Conservation (phyloP, 768 basidiomycete species). For the Cubamyces lactineus region DNA sequence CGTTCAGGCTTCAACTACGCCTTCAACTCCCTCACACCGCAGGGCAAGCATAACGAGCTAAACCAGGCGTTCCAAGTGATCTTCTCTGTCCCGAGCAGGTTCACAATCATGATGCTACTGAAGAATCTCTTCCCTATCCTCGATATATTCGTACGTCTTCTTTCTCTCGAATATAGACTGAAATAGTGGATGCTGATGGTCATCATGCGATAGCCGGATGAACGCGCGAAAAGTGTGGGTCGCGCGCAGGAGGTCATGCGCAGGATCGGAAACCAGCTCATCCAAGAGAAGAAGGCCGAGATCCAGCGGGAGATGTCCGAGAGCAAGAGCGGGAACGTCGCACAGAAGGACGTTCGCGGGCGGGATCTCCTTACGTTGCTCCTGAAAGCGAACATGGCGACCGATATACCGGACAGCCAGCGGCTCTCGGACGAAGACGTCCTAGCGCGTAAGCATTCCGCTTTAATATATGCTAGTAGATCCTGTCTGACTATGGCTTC, state of each 20-base stretch:
- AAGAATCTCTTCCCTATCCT: slow-evolving; percentile 29
- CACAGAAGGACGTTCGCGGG: slow-evolving; percentile 39
- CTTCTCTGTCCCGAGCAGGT: slow-evolving; percentile 17
- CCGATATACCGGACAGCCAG: slow-evolving; percentile 58
- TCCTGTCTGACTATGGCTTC: not conserved
- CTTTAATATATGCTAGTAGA: not conserved
- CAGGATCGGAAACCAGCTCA: slow-evolving; percentile 35
- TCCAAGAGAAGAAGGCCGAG: slow-evolving; percentile 39
- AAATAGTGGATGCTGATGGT: not conserved
- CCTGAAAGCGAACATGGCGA: slow-evolving; percentile 66
- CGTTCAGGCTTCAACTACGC: slow-evolving; percentile 38
- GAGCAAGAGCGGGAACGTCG: slow-evolving; percentile 32
- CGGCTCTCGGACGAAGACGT: slow-evolving; percentile 67
- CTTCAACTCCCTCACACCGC: slow-evolving; percentile 35
- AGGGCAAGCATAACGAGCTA: slow-evolving; percentile 35
- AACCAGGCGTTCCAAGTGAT: slow-evolving; percentile 34
- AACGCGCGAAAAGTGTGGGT: slow-evolving; percentile 4
- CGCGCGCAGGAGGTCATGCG: slow-evolving; percentile 29
- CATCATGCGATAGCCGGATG: slow-evolving; percentile 15
- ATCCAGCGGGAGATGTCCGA: slow-evolving; percentile 26
- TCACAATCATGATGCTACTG: slow-evolving; percentile 9
- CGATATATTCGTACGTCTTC: slow-evolving; percentile 24
- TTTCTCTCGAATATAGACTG: not conserved
- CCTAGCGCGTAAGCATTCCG: slow-evolving; percentile 48
- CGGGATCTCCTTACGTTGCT: slow-evolving; percentile 65